A percentile compares a stretch with the other conserved stretches of the same genome.
phyloP scores from a whole-genome alignment of 495 filamentous ascomycete genomes.

The Xylaria acuta region DNA sequence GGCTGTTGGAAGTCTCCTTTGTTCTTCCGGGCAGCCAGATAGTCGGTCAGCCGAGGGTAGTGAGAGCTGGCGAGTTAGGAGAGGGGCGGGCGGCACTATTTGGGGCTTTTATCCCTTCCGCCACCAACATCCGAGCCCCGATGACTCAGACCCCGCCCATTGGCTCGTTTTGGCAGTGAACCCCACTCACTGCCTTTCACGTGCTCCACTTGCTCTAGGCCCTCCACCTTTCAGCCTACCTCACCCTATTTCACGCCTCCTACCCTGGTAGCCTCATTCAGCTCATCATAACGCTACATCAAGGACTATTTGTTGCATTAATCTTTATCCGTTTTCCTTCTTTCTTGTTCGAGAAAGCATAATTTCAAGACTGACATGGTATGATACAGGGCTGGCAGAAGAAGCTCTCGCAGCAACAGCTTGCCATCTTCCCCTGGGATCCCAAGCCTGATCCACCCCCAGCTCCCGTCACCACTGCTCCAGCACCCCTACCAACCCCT shows the following conservation, averaged over 20 bases:
- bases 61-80: conserved; percentile 50
- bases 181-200: conserved; percentile 32
- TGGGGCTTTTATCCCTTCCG: conserved; percentile 59
- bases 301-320: neutral
- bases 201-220: conserved; percentile 32
- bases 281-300: neutral
- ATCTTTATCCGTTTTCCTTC: neutral
- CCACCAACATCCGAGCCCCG: conserved; percentile 30
- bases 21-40: conserved; percentile 6
- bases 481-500: conserved; percentile 35
- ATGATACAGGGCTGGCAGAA: conserved; percentile 84
- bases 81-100: conserved; percentile 62
- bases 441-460: conserved; percentile 65
- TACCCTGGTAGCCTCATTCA: conserved; percentile 14
- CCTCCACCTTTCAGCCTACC: conserved; percentile 15
- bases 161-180: conserved; percentile 21
- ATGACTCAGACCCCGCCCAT: conserved; percentile 41
- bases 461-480: conserved; percentile 50
- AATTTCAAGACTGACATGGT: conserved; percentile 25
- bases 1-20: conserved; percentile 10
- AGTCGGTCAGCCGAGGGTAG: conserved; percentile 40
- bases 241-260: conserved; percentile 15
- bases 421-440: conserved; percentile 96
- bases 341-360: neutral
- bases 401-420: conserved; percentile 79